phyloP scores from a whole-genome alignment of 805 yeast species.

The Lachancea fermentati region DNA sequence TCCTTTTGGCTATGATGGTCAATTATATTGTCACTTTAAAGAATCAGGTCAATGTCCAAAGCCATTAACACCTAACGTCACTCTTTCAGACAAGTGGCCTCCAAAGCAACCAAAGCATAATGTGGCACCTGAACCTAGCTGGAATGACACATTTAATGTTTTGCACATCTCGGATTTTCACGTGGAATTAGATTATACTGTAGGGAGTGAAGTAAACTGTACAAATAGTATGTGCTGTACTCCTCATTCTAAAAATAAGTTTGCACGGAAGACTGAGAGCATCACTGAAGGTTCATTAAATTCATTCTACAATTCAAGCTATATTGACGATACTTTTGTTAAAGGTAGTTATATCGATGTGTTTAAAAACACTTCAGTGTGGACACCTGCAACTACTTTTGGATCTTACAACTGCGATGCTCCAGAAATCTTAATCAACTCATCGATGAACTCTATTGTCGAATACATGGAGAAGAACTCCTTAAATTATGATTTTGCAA shows the following conservation, averaged over 20 bases:
- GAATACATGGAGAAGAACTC: conserved; percentile 31
- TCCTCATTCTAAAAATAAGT: conserved; percentile 39
- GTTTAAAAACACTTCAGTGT: conserved; percentile 28
- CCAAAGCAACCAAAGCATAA: conserved; percentile 38
- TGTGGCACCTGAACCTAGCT: conserved; percentile 40
- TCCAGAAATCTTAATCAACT: conserved; percentile 56
- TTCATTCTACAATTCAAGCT: conserved; percentile 30
- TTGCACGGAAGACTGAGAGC: conserved; percentile 29
- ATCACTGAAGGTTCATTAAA: conserved; percentile 17
- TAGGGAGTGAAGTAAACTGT: conserved; percentile 57
- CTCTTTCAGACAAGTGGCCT: conserved; percentile 42
- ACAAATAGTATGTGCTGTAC: conserved; percentile 56
- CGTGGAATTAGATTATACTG: conserved; percentile 46
- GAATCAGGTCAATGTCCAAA: conserved; percentile 44
- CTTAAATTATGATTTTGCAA: conserved; percentile 48
- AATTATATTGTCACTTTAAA: conserved; percentile 54
- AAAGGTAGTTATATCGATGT: conserved; percentile 27
- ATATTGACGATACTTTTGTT: conserved; percentile 25
- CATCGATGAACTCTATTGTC: conserved; percentile 43
- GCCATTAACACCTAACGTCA: conserved; percentile 48
- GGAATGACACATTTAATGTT: conserved; percentile 47
- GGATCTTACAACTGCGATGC: conserved; percentile 64
- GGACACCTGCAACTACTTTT: conserved; percentile 52
- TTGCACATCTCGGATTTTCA: conserved; percentile 66
- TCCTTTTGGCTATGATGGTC: conserved; percentile 49